A percentile compares a stretch with the other conserved stretches of the same genome.
phyloP scores from a whole-genome alignment of 805 yeast species.

The Lipomyces spencermartinsiae region DNA sequence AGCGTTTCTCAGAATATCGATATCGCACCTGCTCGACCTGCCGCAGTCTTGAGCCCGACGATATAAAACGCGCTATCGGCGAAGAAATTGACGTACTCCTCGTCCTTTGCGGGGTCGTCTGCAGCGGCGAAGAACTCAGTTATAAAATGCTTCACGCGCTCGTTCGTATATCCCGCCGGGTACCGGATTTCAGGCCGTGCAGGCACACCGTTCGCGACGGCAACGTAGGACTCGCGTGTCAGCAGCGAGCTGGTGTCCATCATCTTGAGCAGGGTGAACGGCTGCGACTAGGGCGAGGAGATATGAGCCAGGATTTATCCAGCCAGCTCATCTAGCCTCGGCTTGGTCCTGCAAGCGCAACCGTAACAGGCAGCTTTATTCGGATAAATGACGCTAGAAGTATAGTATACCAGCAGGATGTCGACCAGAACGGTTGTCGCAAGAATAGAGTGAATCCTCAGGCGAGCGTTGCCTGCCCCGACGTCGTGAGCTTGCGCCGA shows the following conservation, averaged over 20 bases:
- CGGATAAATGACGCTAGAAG: too few species aligned
- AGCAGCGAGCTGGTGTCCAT: slow-evolving; percentile 5
- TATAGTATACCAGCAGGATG: too few species aligned
- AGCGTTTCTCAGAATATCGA: neutral
- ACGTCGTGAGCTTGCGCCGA: too few species aligned
- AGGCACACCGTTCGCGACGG: neutral
- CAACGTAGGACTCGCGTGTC: neutral
- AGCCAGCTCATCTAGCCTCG: neutral
- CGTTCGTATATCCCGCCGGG: slow-evolving; percentile 18
- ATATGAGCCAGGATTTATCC: neutral
- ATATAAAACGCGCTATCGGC: slow-evolving; percentile 24
- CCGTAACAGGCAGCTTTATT: too few species aligned
- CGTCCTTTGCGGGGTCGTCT: slow-evolving; percentile 18
- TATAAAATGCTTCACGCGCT: slow-evolving; percentile 20
- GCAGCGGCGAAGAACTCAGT: slow-evolving; percentile 16
- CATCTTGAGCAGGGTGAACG: neutral
- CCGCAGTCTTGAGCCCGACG: slow-evolving; percentile 23
- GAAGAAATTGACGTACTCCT: slow-evolving; percentile 20
- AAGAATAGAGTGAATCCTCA: too few species aligned
- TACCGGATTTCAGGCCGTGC: slow-evolving; percentile 11
- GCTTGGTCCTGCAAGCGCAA: neutral
- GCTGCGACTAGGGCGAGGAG: neutral
- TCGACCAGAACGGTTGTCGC: too few species aligned
- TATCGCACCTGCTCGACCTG: slow-evolving; percentile 22
- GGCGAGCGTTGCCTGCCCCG: too few species aligned